Evolutionary conservation across 1,284 basidiomycete species (phyloP).

Genomic region (Malassezia globosa): DNA sequence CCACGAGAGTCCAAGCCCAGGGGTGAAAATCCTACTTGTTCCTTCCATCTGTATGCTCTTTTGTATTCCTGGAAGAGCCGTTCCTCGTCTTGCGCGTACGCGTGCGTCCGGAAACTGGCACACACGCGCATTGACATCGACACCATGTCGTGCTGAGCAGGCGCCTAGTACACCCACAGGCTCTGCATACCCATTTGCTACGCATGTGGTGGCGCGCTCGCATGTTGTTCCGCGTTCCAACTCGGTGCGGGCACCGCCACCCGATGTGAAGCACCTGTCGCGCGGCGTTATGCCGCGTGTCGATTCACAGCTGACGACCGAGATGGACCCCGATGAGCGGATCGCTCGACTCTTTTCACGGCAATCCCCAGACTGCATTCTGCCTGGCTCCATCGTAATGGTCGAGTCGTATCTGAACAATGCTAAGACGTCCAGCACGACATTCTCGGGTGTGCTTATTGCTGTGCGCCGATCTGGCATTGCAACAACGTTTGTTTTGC

Average conservation of each 20-base stretch:
- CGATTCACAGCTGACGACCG: conserved; percentile 28
- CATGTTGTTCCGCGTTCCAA: conserved; percentile 2
- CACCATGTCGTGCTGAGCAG: conserved; percentile 4
- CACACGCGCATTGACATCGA: neutral
- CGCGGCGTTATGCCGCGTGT: conserved; percentile 34
- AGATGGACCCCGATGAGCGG: conserved; percentile 30
- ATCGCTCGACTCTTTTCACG: conserved; percentile 40
- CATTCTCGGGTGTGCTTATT: conserved; percentile 42
- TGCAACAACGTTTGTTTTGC: conserved; percentile 39
- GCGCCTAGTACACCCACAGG: neutral
- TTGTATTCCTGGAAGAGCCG: too few species aligned
- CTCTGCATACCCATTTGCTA: conserved; percentile 26
- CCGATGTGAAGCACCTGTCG: conserved; percentile 20
- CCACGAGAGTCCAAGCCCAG: too few species aligned
- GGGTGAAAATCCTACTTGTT: too few species aligned
- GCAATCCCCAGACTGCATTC: conserved; percentile 29
- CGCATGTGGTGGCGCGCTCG: conserved; percentile 23
- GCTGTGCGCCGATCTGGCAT: conserved; percentile 37
- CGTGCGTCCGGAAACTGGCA: neutral
- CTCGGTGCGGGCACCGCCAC: conserved; percentile 19
- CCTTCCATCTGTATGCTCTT: too few species aligned
- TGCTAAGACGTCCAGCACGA: conserved; percentile 29
- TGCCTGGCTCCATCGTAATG: conserved; percentile 39
- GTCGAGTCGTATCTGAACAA: conserved; percentile 39
- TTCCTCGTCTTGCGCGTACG: too few species aligned